Evolutionary conservation across 345 rosid species (phyloP).

Genomic region (Gossypioides kirkii): DNA sequence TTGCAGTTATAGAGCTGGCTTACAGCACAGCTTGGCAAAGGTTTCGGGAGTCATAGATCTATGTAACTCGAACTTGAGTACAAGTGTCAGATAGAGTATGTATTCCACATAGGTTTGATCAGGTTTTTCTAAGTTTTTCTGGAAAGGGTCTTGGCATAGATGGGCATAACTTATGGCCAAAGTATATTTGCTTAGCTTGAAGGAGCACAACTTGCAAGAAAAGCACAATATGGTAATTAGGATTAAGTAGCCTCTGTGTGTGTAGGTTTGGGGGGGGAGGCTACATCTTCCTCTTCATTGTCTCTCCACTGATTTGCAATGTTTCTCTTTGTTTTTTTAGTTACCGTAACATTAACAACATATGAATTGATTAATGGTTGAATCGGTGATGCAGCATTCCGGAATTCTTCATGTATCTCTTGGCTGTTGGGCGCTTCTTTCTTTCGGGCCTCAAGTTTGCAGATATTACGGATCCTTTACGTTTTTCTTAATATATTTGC

Average conservation of each 20-base stretch:
- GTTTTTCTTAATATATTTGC: slow-evolving; percentile 64
- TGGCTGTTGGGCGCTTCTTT: slow-evolving; percentile 72
- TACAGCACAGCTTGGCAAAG: not conserved
- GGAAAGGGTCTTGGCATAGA: not conserved
- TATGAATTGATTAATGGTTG: not conserved
- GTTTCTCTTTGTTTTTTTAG: not conserved
- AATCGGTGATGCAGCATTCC: slow-evolving; percentile 52
- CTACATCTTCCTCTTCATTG: not conserved
- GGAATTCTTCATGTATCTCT: slow-evolving; percentile 72
- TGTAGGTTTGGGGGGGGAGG: too few relatives aligned
- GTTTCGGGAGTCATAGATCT: not conserved
- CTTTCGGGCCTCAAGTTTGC: slow-evolving; percentile 76
- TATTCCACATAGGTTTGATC: not conserved
- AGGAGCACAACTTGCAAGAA: too few relatives aligned
- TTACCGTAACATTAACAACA: not conserved
- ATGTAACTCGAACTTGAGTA: not conserved
- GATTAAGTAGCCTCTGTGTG: too few relatives aligned
- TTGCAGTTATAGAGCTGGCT: not conserved
- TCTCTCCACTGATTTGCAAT: not conserved
- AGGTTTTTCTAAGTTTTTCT: not conserved
- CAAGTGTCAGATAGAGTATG: not conserved
- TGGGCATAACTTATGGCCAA: not conserved
- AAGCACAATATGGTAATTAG: too few relatives aligned
- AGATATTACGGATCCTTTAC: slow-evolving; percentile 70
- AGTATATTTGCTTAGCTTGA: not conserved